Conservation (phyloP, 164 flowering plant genomes). For the Chimonanthus salicifolius region DNA sequence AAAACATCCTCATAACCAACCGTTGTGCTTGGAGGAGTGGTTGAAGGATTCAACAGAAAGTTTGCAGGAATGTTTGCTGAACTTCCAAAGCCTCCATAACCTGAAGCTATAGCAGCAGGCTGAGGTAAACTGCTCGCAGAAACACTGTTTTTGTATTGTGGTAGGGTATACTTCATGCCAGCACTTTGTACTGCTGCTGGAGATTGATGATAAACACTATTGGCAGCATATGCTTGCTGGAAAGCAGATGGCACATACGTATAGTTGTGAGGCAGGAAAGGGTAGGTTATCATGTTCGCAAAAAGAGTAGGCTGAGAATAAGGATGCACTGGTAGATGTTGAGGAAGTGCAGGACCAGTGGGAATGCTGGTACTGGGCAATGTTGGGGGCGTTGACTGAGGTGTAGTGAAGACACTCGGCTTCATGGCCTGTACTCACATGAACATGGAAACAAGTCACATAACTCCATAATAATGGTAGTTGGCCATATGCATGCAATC, state of each 20-base stretch:
- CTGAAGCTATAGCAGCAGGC: conserved; percentile 64
- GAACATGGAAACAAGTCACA: background rate
- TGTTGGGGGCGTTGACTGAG: conserved; percentile 54
- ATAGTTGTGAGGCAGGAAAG: conserved; percentile 77
- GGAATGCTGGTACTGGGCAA: conserved; percentile 49
- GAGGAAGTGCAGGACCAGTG: conserved; percentile 70
- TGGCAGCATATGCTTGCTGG: conserved; percentile 73
- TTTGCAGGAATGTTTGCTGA: conserved; percentile 59
- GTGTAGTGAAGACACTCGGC: conserved; percentile 39
- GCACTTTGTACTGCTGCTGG: conserved; percentile 51
- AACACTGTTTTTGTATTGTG: conserved; percentile 74
- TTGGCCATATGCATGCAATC: background rate
- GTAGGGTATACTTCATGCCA: conserved; percentile 40
- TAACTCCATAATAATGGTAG: background rate
- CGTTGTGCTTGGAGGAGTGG: conserved; percentile 55
- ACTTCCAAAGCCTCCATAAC: conserved; percentile 78
- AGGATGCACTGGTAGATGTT: conserved; percentile 71
- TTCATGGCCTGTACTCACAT: conserved; percentile 46
- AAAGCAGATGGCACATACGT: conserved; percentile 80
- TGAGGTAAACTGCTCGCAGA: conserved; percentile 77
- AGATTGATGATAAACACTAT: conserved; percentile 77
- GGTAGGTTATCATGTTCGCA: conserved; percentile 76
- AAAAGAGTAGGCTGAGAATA: conserved; percentile 83
- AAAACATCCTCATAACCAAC: conserved; percentile 69
- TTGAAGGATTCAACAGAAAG: conserved; percentile 56